A percentile compares a stretch with the other conserved stretches of the same genome.
Conservation (phyloP, 148 eudicot species). For the Linanthus parryae region DNA sequence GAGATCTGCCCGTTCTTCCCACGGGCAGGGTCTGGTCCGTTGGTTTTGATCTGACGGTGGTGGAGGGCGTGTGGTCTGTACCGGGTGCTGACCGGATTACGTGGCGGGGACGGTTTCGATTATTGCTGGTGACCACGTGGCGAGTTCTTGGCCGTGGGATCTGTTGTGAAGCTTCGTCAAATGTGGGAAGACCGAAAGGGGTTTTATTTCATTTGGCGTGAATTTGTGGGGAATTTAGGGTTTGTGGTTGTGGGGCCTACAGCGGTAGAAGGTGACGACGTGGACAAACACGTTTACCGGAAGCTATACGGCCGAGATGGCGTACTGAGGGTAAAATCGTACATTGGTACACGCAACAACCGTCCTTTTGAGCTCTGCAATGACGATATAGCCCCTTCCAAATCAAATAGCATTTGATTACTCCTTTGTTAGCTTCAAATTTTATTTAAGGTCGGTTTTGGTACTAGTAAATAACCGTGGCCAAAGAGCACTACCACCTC, state of each 20-base stretch:
- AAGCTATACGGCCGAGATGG: no score
- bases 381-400: no score
- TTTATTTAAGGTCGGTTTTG: no score
- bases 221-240: slow-evolving; percentile 2
- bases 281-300: no score
- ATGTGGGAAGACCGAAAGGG: neutral
- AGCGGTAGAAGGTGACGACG: slow-evolving; percentile 5
- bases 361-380: no score
- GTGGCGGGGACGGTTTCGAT: slow-evolving; percentile 31
- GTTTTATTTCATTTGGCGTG: neutral
- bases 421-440: no score
- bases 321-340: no score
- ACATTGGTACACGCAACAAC: no score
- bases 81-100: slow-evolving; percentile 22
- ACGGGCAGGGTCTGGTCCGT: slow-evolving; percentile 35
- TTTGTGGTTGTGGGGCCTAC: neutral
- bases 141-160: neutral
- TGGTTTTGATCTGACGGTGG: slow-evolving; percentile 24
- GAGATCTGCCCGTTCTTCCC: slow-evolving; percentile 32
- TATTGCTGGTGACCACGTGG: slow-evolving; percentile 16
- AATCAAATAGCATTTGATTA: no score
- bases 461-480: no score
- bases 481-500: no score
- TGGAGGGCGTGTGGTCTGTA: slow-evolving; percentile 21
- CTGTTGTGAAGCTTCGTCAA: neutral